Conservation (phyloP, 1,284 basidiomycete species). For the Golubevia pallescens region DNA sequence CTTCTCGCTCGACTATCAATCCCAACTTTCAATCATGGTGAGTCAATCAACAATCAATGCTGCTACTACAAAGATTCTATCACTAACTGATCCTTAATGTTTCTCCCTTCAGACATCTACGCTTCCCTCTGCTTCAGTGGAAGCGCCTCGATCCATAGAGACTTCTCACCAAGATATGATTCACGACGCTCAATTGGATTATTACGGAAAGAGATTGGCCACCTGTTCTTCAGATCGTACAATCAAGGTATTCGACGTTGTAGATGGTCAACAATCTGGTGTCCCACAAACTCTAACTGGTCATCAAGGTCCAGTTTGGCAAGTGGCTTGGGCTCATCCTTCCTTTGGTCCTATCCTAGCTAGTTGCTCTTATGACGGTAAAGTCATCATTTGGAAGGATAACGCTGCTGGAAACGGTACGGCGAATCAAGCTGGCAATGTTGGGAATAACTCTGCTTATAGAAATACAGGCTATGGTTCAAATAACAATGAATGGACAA, state of each 20-base stretch:
- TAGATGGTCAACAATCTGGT: constrained; percentile 74
- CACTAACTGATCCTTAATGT: too few species aligned
- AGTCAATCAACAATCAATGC: too few species aligned
- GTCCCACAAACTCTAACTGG: constrained; percentile 13
- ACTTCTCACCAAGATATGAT: constrained; percentile 63
- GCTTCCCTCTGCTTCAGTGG: background rate
- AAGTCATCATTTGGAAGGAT: constrained; percentile 98
- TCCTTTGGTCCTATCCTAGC: constrained; percentile 86
- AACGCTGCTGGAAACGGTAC: constrained; percentile 20
- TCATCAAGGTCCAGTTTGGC: constrained; percentile 97
- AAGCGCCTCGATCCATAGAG: constrained; percentile 31
- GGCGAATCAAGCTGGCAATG: constrained; percentile 35
- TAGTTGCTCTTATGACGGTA: constrained; percentile 96
- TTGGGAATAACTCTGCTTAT: constrained; percentile 19
- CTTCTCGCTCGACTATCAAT: too few species aligned
- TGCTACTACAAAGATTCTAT: too few species aligned
- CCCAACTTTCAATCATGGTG: too few species aligned
- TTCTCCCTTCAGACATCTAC: too few species aligned
- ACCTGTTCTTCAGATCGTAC: constrained; percentile 96
- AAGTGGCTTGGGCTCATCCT: constrained; percentile 98
- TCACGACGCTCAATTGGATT: constrained; percentile 97
- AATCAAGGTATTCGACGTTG: constrained; percentile 92
- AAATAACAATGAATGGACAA: constrained; percentile 73
- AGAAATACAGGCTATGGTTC: constrained; percentile 23
- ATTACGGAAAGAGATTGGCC: constrained; percentile 93